Percentiles rank a stretch among this genome's conserved stretches.
Evolutionary conservation across 106 monocot genomes (phyloP).

Genomic region (Apostasia ramifera): DNA sequence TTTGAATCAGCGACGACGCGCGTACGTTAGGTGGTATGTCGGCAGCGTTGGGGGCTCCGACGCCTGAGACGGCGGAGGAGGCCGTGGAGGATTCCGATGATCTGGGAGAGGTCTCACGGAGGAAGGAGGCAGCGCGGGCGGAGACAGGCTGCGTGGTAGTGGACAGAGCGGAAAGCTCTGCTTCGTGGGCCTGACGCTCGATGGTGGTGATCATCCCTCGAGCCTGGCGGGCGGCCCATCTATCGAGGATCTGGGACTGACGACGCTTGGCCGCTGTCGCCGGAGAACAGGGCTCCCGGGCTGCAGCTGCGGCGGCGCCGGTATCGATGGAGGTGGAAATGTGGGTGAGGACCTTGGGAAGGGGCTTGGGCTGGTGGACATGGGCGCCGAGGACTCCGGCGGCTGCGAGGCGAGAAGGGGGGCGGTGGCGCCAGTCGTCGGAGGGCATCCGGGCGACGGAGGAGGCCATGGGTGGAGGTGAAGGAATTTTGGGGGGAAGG

Average conservation of each 20-base stretch:
- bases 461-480: conserved; percentile 21
- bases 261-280: conserved; percentile 10
- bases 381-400: conserved; percentile 2
- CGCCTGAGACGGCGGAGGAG: not conserved
- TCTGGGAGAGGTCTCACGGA: conserved; percentile 18
- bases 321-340: conserved; percentile 1
- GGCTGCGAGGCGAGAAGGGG: not conserved
- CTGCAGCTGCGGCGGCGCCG: not conserved
- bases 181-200: conserved; percentile 50
- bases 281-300: not conserved
- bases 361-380: conserved; percentile 4
- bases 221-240: conserved; percentile 56
- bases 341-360: conserved; percentile 22
- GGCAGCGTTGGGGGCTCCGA: not conserved
- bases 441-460: conserved; percentile 37
- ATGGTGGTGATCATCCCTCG: conserved; percentile 41
- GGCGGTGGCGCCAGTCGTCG: conserved; percentile 22
- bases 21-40: conserved; percentile 32
- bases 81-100: conserved; percentile 2
- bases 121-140: conserved; percentile 34
- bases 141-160: conserved; percentile 42
- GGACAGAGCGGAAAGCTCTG: conserved; percentile 50
- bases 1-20: conserved; percentile 78
- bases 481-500: not conserved
- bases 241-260: conserved; percentile 38